Conservation (phyloP, 805 yeast genomes). For the Barnettozyma siamensis region DNA sequence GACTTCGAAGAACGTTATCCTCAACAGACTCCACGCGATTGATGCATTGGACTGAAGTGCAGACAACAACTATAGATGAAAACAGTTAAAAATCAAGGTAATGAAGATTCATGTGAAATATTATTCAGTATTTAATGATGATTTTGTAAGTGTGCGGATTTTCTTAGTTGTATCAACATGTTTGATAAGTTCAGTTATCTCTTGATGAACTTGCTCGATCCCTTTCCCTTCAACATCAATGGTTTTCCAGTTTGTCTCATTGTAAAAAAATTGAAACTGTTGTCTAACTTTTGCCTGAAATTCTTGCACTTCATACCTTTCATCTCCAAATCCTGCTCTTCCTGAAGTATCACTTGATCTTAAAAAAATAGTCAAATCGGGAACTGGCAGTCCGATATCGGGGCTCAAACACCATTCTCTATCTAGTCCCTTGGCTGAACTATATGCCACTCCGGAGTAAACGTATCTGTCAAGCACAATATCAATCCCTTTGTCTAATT, state of each 20-base stretch:
- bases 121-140: not conserved
- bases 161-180: not conserved
- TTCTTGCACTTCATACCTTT: constrained; percentile 71
- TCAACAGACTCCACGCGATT: constrained; percentile 58
- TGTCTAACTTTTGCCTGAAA: constrained; percentile 70
- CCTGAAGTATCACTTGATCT: constrained; percentile 44
- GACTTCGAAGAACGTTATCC: constrained; percentile 62
- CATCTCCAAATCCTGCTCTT: constrained; percentile 89
- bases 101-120: not conserved
- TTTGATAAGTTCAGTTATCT: constrained; percentile 36
- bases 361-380: constrained; percentile 78
- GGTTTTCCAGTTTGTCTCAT: constrained; percentile 34
- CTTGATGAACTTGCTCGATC: constrained; percentile 48
- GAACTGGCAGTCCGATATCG: constrained; percentile 79
- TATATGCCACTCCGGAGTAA: constrained; percentile 90
- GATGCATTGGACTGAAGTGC: constrained; percentile 49
- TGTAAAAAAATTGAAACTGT: constrained; percentile 48
- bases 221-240: constrained; percentile 55
- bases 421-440: constrained; percentile 75
- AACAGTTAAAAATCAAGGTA: too few species aligned
- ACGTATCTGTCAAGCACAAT: constrained; percentile 82
- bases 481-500: constrained; percentile 46
- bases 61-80: not conserved
- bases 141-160: not conserved
- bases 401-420: constrained; percentile 76